phyloP scores from a whole-genome alignment of 305 asterid species.

The Solanum hybrid region DNA sequence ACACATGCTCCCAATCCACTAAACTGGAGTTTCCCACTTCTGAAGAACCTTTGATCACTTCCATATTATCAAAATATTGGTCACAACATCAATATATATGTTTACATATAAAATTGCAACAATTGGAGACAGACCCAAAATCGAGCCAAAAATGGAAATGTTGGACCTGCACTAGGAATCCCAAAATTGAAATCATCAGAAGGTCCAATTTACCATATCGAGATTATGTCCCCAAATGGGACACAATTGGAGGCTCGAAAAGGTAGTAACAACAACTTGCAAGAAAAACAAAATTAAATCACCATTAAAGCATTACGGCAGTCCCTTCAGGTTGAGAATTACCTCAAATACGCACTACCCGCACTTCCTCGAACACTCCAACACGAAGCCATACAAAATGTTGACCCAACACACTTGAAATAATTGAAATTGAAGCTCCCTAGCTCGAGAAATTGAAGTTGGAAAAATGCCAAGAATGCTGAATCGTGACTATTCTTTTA shows the following conservation, averaged over 20 bases:
- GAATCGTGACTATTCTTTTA: too few relatives aligned
- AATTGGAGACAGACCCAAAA: neutral
- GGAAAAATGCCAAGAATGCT: too few relatives aligned
- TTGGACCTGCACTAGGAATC: neutral
- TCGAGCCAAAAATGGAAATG: neutral
- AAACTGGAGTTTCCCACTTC: neutral
- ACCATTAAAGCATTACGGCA: neutral
- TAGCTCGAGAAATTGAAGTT: too few relatives aligned
- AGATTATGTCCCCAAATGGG: neutral
- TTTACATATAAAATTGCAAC: too few relatives aligned
- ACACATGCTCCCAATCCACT: neutral
- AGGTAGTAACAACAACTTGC: neutral
- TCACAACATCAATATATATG: neutral
- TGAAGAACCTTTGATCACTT: too few relatives aligned
- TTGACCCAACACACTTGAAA: neutral
- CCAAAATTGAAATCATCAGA: neutral
- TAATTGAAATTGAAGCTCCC: too few relatives aligned
- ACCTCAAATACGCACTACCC: neutral
- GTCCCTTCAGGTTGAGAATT: neutral
- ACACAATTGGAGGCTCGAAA: neutral
- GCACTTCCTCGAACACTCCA: neutral
- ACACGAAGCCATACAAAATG: neutral
- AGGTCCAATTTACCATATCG: neutral
- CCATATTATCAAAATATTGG: neutral
- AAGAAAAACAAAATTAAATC: neutral